These are phyloP conservation scores for Prototheca wickerhamii DNA, from an alignment of 163 green algal genomes.

Conservation along the genomic window DNA sequence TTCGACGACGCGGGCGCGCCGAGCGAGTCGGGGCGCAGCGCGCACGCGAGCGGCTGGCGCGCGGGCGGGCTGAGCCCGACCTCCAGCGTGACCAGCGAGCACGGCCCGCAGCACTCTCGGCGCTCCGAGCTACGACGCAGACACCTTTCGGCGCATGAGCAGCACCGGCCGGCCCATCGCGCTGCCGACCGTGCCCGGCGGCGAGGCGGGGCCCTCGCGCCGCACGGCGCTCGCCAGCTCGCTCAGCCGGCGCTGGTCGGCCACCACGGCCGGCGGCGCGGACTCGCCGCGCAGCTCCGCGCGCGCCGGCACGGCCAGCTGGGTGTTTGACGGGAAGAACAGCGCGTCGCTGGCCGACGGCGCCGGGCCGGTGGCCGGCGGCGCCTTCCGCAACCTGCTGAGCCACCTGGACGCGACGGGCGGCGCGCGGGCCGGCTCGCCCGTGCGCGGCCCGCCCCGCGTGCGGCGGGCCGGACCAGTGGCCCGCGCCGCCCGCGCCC, in stretches of 20 bases:
- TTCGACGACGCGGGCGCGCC: conserved; percentile 5
- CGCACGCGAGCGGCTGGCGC: no score
- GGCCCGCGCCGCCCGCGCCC: no score
- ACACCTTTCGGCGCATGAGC: neutral
- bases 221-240: neutral
- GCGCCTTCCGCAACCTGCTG: conserved; percentile 20
- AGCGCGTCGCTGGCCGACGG: no score
- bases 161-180: neutral
- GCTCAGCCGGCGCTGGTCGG: neutral
- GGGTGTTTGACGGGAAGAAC: conserved; percentile 29
- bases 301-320: conserved; percentile 23
- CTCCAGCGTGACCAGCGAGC: no score
- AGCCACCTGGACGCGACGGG: conserved; percentile 11
- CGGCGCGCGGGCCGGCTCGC: neutral
- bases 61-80: no score
- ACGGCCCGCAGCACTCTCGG: no score
- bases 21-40: no score
- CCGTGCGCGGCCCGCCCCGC: no score
- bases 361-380: no score
- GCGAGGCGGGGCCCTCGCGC: neutral
- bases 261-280: neutral
- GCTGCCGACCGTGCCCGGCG: neutral
- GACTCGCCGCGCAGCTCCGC: no score
- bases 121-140: no score
- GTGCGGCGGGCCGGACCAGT: no score